Evolutionary conservation across 1,139 yeast genomes (phyloP), one percentile per base, ranked within the genome.

Genomic region (Geotrichum cucujoidarum): DNA sequence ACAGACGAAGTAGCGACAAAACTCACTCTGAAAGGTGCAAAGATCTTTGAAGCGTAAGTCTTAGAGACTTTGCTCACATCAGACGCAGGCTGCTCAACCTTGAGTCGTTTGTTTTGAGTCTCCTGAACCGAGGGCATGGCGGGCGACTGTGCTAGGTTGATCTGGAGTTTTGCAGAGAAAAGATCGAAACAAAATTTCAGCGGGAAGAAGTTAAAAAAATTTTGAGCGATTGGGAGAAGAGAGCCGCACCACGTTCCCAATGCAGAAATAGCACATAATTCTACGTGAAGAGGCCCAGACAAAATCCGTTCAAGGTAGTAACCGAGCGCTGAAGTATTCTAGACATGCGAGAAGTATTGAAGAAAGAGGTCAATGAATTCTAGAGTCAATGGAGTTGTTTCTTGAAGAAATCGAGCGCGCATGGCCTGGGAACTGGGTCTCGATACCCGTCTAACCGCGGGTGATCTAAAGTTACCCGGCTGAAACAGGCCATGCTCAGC

Each of bases 1-100:
- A 35, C 20, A 8, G 70, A 42, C 16, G 33, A 27, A n/a, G 17
- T 22, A 6, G 27, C 10, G 6, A 24, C 8, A 24, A 29, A 14
- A 51, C 61, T 30, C 54, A 60, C 72, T 59, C 81, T 63, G 55
- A 78, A 80, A 1, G 85, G 85, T 1, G 83, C 49, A 43, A 58
- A 58, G 44, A 59, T 53, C 45, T 53, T 58, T 10, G 61, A 58
- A 4, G 55, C 50, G 10, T 51, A 39, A 13, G 33, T 11, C 6
- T 37, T 38, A 20, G 30, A 40, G 27, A 34, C 32, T 4, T 34
- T 48, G 40, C 45, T 43, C 30, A 43, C 40, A 2, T 24, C n/a
- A 16, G 45, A 20, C 10, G 24, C 29, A 4, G 45, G n/a, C 4
- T 41, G 51, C 21, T 47, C 55, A 10, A 54, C 52, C 44, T 49